A percentile compares a stretch with the other conserved stretches of the same genome.
These are phyloP conservation scores for Fusarium devonianum DNA, from an alignment of 2,329 filamentous ascomycete species.

Conservation along the genomic window DNA sequence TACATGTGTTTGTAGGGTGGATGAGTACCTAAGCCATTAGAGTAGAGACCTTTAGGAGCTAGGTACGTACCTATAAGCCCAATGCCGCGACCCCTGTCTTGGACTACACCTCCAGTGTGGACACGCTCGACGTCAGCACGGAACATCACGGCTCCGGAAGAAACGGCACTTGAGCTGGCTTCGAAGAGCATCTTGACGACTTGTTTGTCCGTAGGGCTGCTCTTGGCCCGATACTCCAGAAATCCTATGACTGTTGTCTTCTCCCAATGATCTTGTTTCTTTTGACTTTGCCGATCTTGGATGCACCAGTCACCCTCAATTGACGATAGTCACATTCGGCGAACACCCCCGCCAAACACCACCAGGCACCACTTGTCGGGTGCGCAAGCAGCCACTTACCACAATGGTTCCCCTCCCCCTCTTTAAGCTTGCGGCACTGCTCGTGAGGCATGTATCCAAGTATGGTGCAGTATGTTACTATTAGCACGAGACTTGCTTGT, in stretches of 20 bases:
- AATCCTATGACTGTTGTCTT: not conserved
- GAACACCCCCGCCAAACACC: slow-evolving; percentile 26
- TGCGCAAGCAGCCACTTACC: slow-evolving; percentile 18
- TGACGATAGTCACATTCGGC: slow-evolving; percentile 2
- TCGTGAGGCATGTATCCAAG: slow-evolving; percentile 71
- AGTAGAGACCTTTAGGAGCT: too few species aligned
- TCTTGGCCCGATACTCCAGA: not conserved
- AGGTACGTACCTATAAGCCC: too few species aligned
- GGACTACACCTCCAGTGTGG: too few species aligned
- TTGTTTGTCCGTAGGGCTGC: not conserved
- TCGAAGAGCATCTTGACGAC: not conserved
- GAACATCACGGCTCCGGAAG: slow-evolving; percentile 34
- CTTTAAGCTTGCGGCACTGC: slow-evolving; percentile 71
- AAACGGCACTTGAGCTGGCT: slow-evolving; percentile 18
- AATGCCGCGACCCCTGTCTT: too few species aligned
- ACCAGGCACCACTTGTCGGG: slow-evolving; percentile 13
- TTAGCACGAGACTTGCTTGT: not conserved
- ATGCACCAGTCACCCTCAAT: slow-evolving; percentile 8
- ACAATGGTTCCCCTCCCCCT: slow-evolving; percentile 70
- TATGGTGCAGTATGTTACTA: slow-evolving; percentile 68
- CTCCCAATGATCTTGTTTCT: not conserved
- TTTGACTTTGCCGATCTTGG: not conserved
- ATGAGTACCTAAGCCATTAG: too few species aligned
- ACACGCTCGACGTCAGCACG: slow-evolving; percentile 28
- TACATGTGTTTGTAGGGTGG: too few species aligned